phyloP scores from a whole-genome alignment of 371 early-diverging fungal species.

The Mortierella sp. region DNA sequence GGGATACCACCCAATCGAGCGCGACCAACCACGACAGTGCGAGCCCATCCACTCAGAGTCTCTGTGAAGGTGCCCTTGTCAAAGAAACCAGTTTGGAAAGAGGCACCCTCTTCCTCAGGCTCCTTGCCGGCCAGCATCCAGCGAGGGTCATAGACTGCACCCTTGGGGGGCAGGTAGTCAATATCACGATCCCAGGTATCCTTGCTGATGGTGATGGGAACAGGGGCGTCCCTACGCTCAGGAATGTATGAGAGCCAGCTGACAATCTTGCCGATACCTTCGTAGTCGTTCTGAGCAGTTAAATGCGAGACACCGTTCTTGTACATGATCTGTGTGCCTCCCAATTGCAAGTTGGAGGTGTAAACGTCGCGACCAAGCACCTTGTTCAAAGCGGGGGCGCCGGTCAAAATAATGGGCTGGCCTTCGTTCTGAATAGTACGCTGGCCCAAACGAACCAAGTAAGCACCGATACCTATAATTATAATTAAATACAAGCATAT shows the following conservation, averaged over 20 bases:
- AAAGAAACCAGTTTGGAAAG: conserved; percentile 92
- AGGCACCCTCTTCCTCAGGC: conserved; percentile 67
- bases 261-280: conserved; percentile 93
- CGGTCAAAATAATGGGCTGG: conserved; percentile 98
- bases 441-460: conserved; percentile 98
- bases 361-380: conserved; percentile 98
- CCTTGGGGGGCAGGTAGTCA: conserved; percentile 83
- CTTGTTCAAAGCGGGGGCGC: conserved; percentile 98
- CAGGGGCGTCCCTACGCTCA: conserved; percentile 70
- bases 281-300: conserved; percentile 94
- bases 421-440: conserved; percentile 98
- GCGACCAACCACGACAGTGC: conserved; percentile 91
- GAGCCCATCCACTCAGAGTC: conserved; percentile 81
- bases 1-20: conserved; percentile 97
- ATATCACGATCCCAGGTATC: conserved; percentile 84
- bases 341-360: conserved; percentile 97
- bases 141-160: conserved; percentile 92
- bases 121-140: conserved; percentile 89
- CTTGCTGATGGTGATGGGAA: conserved; percentile 66
- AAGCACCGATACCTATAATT: conserved; percentile 94
- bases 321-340: conserved; percentile 99
- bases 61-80: conserved; percentile 94
- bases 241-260: conserved; percentile 97
- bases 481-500: neutral
- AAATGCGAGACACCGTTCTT: conserved; percentile 98